These are phyloP conservation scores for Piedraia hortae DNA, from an alignment of 2,329 filamentous ascomycete species.

Conservation along the genomic window DNA sequence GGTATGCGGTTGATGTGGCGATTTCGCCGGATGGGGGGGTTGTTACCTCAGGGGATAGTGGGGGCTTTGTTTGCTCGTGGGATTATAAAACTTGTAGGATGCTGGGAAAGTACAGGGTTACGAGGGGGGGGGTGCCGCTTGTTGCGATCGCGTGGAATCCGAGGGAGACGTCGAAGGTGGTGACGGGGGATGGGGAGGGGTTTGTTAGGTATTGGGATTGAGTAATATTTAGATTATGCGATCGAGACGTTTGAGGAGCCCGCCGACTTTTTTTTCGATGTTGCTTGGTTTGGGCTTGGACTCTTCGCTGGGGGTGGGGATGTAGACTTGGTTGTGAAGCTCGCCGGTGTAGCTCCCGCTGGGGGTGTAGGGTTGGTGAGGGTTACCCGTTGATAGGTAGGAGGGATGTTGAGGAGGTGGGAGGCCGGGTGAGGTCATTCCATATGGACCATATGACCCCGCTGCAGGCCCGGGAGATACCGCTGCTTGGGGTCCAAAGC, in stretches of 20 bases:
- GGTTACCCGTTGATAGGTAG: conserved; percentile 4
- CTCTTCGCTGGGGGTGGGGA: conserved; percentile 35
- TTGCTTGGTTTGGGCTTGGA: conserved; percentile 81
- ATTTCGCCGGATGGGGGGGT: conserved; percentile 84
- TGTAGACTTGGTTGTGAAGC: conserved; percentile 41
- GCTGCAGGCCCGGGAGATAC: conserved; percentile 11
- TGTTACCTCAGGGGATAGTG: conserved; percentile 61
- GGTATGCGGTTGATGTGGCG: conserved; percentile 70
- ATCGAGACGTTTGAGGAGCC: conserved; percentile 52
- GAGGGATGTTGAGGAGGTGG: conserved; percentile 8
- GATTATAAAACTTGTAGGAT: conserved; percentile 99
- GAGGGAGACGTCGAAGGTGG: conserved; percentile 87
- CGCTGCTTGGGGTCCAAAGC: conserved; percentile 4
- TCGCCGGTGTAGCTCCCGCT: conserved; percentile 18
- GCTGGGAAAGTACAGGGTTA: conserved; percentile 83
- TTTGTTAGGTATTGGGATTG: conserved; percentile 83
- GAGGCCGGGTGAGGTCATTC: conserved; percentile 15
- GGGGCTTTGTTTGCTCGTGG: conserved; percentile 65
- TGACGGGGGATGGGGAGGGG: conserved; percentile 70
- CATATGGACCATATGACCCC: conserved; percentile 11
- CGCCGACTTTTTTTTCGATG: conserved; percentile 44
- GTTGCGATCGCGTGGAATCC: conserved; percentile 88
- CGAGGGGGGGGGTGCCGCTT: conserved; percentile 51
- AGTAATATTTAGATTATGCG: conserved; percentile 14
- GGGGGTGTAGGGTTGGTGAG: conserved; percentile 12